Base-by-base conservation (phyloP, 257 asterid species). In the Eucommia ulmoides region DNA sequence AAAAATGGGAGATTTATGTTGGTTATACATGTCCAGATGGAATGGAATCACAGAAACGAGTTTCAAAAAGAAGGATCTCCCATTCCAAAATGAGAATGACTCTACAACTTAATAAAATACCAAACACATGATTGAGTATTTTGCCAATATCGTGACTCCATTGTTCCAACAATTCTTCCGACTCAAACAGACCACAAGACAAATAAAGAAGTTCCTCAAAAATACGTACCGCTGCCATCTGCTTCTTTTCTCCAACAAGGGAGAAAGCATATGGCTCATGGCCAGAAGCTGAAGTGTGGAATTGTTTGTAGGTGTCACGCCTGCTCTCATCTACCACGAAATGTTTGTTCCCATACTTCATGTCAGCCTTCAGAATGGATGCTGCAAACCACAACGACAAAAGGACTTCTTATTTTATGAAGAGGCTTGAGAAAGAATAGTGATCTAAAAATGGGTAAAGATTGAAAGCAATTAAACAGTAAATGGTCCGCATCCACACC, bases 331-430 rank as follows among this genome's bases (percentile, higher is more conserved):
- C 93, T 52, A 85, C 69, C 2, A 69, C 55, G 45, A 85, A 64
- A 49, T 85, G 83, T 58, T 81, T 89, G 56, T 83, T 89, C 26
- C 96, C 92, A 48, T 85, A 66, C 63, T 86, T 89, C 96, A 89
- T 78, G 77, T 89, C 98, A 26, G 96, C 94, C 73, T 77, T 70
- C 60, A 89, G 70, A 58, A 89, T 86, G 22, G 76, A 61, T 23
- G 98, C 98, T 89, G 84, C 68, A 70, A 41, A 54, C 21, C 42
- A 41, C 52, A 52, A 42, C 22, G 51, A 51, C 23, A 41, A 44
- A 23, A n/a, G 11, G 41, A 18, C 19, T 15, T 18, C 12, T 26
- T 26, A 26, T 26, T 26, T 12, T 12, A 26, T 26, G 38, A 12
- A 12, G n/a, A 26, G 12, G 38, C 12, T 26, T 23, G 54, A 7